Evolutionary conservation across 139 green algal species (phyloP).

Genomic region (Chlorella sp.): DNA sequence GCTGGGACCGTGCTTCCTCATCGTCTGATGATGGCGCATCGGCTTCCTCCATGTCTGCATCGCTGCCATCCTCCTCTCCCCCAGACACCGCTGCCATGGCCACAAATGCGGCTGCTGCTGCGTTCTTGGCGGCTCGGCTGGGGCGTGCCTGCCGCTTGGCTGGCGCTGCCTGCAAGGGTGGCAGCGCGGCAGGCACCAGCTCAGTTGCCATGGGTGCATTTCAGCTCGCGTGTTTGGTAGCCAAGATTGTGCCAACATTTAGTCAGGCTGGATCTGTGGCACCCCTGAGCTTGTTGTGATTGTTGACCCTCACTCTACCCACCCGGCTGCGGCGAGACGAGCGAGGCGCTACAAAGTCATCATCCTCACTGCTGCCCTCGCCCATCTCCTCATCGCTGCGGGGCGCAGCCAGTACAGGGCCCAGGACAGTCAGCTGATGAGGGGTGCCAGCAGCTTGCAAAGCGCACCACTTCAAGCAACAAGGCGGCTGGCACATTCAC

Average conservation of each 20-base stretch:
- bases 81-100: background rate
- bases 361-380: constrained; percentile 3
- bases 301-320: background rate
- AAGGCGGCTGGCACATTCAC: too few species aligned
- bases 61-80: background rate
- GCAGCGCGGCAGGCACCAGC: background rate
- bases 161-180: background rate
- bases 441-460: too few species aligned
- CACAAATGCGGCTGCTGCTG: constrained; percentile 29
- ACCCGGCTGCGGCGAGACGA: background rate
- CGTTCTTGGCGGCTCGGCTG: constrained; percentile 15
- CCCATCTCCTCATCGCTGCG: constrained; percentile 1
- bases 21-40: constrained; percentile 9
- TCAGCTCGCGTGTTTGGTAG: too few species aligned
- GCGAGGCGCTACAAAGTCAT: background rate
- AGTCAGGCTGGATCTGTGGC: too few species aligned
- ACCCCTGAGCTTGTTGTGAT: too few species aligned
- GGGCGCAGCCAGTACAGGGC: too few species aligned
- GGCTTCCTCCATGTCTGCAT: background rate
- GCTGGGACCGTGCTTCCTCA: background rate
- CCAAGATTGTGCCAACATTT: too few species aligned
- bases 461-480: too few species aligned
- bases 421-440: too few species aligned
- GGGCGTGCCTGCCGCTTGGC: background rate
- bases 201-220: too few species aligned